Evolutionary conservation across 352 stramenopile genomes (phyloP), one percentile per base, ranked within the genome.

Genomic region (Phytophthora europaea): DNA sequence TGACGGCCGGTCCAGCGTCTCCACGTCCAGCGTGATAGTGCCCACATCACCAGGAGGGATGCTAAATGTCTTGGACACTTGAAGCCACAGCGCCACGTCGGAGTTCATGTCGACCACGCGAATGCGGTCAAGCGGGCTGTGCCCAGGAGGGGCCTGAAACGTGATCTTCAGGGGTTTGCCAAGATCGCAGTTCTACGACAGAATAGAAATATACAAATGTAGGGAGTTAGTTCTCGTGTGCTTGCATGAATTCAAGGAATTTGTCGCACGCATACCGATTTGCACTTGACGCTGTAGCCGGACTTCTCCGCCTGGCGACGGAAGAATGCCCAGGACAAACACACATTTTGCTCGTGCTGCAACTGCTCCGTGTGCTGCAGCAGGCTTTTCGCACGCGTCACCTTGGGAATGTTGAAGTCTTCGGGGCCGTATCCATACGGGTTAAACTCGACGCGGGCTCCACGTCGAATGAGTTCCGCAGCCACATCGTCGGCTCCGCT

Each of bases 61-160:
- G 55, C 68, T 84, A 60, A 97, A 95, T 15, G 75, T 95, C 67
- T 95, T 95, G 1, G 88, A 95, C 12, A 90, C 87, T 80, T 97
- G 90, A n/a, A 93, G 73, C 89, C 88, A 97, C 6, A 95, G 68
- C 18, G 90, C 72, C 16, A 92, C 79, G 23, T 94, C 81, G 64
- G 89, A 89, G 43, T 95, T 93, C 80, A 95, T 87, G 71, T 97
- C 87, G n/a, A 97, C 84, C 18, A 97, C 81, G 28, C 90, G 90
- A 53, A 97, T 91, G 16, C 90, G 88, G 65, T 97, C 90, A 20
- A 95, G 65, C 5, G 77, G 34, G 43, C 90, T 97, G 73, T 97
- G 90, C 13, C 78, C 78, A 51, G 63, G 50, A 51, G 87, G 90
- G 6, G 90, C 90, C 63, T 90, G 80, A 69, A 97, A 97, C 16